Conservation (phyloP, 176 grass and related monocot genomes). For the Saccharum spontaneum region DNA sequence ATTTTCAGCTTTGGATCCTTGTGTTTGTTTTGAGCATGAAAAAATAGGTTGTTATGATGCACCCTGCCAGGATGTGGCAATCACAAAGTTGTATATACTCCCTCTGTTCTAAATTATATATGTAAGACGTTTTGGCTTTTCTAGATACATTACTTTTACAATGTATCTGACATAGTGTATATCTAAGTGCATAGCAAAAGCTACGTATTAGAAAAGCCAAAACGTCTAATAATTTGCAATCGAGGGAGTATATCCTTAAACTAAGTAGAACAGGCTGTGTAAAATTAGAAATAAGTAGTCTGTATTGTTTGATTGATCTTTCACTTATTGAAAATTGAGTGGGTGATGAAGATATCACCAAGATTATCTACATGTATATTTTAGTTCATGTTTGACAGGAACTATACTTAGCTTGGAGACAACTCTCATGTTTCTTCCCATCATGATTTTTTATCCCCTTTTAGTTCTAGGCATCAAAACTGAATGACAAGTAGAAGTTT, state of each 20-base stretch:
- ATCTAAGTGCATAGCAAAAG: not conserved
- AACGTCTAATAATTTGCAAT: not conserved
- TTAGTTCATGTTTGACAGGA: not conserved
- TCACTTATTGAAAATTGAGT: not conserved
- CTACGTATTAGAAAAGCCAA: not conserved
- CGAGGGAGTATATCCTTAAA: not conserved
- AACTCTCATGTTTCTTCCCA: not conserved
- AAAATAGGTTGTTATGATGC: not conserved
- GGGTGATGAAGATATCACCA: not conserved
- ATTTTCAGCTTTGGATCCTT: slow-evolving; percentile 3
- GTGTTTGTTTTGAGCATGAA: not conserved
- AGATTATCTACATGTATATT: not conserved
- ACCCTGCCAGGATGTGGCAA: not conserved
- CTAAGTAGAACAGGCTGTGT: not conserved
- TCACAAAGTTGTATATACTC: not conserved
- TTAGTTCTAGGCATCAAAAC: not conserved
- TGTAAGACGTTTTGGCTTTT: not conserved
- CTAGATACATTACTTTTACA: not conserved
- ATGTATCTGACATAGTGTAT: not conserved
- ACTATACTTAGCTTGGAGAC: not conserved
- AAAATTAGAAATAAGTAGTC: not conserved
- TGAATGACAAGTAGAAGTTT: not conserved
- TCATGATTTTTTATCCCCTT: not conserved
- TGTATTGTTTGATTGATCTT: not conserved
- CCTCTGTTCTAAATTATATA: not conserved